Evolutionary conservation across 192 early-diverging fungal species (phyloP).

Genomic region (Allomyces macrogynus): DNA sequence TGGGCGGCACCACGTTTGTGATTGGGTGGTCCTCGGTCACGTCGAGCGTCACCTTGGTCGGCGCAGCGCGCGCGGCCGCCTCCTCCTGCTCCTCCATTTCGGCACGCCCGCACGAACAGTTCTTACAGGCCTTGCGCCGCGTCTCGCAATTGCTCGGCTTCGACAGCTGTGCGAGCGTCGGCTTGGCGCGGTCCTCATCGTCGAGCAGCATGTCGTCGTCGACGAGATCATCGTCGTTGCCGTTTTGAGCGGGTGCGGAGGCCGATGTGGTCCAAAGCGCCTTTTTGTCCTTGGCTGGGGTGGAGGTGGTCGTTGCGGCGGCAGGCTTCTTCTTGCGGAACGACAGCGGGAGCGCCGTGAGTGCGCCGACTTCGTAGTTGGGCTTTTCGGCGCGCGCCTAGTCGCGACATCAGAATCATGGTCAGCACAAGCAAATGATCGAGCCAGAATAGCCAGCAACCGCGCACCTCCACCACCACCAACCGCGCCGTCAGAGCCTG

Average conservation of each 20-base stretch:
- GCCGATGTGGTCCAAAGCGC: slow-evolving; percentile 11
- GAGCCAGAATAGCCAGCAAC: slow-evolving; percentile 1
- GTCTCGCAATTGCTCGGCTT: slow-evolving; percentile 51
- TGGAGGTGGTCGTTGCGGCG: slow-evolving; percentile 11
- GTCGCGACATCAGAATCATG: slow-evolving; percentile 17
- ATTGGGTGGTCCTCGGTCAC: slow-evolving; percentile 17
- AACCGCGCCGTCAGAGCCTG: slow-evolving; percentile 17
- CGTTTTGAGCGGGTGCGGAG: slow-evolving; percentile 56
- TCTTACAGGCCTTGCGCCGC: slow-evolving; percentile 92
- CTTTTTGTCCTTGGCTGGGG: slow-evolving; percentile 9
- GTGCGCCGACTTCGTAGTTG: slow-evolving; percentile 59
- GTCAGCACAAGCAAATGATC: slow-evolving; percentile 10
- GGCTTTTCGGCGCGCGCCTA: slow-evolving; percentile 51
- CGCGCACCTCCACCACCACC: slow-evolving; percentile 20
- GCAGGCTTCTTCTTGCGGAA: slow-evolving; percentile 48
- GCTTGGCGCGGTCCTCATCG: slow-evolving; percentile 57
- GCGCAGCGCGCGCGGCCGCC: slow-evolving; percentile 23
- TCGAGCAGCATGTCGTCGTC: slow-evolving; percentile 75
- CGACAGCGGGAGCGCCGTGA: slow-evolving; percentile 46
- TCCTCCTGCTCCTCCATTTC: slow-evolving; percentile 41
- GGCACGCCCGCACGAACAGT: slow-evolving; percentile 83
- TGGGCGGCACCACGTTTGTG: slow-evolving; percentile 23
- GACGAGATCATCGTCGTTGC: slow-evolving; percentile 52
- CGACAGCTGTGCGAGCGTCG: slow-evolving; percentile 31
- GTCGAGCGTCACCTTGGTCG: slow-evolving; percentile 13